Evolutionary conservation across 768 basidiomycete genomes (phyloP), one percentile per base, ranked within the genome.

Genomic region (Suillus occidentalis): DNA sequence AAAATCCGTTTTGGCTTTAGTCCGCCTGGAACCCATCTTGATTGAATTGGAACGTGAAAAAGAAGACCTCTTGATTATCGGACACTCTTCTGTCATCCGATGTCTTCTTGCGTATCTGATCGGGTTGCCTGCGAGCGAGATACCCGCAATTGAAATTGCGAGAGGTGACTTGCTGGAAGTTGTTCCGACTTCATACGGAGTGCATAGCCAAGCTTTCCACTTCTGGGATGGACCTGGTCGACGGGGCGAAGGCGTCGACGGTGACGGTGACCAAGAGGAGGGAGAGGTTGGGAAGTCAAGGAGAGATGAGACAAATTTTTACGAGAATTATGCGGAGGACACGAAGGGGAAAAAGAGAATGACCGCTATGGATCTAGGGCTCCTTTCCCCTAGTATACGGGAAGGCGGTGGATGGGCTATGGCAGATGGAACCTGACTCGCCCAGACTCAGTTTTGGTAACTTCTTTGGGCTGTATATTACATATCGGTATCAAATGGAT

Each of bases 121-220:
- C 68, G 97, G 97, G 7, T 82, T 99, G 4, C 94, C 95, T 6
- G 94, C 97, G 0, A 90, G 91, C 34, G 97, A 99, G 75, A 97
- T 99, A 53, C 97, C 97, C 0, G 96, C 95, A 1, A 97, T 99
- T 62, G 97, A 99, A 77, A 90, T 99, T 70, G 94, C 97, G 43
- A 87, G 97, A 14, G 97, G 97, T 0, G 97, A 99, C 73, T 80
- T 99, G n/a, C 84, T 99, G 45, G 97, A 99, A 76, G 91, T 95
- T 58, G 87, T 92, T 0, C 92, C 93, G 2, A 89, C 92, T 12
- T 92, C 90, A 7, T 94, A 94, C 68, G 95, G 95, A 12, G 95
- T 97, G 52, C 89, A 92, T 66, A 91, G 89, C 66, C 89, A 94
- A 69, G 93, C 94, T 9, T 94, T 89, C 76, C 92, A 95, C 75